A percentile compares a stretch with the other conserved stretches of the same genome.
Evolutionary conservation across 164 flowering plant species (phyloP).

Genomic region (Vitis rotundifolia): DNA sequence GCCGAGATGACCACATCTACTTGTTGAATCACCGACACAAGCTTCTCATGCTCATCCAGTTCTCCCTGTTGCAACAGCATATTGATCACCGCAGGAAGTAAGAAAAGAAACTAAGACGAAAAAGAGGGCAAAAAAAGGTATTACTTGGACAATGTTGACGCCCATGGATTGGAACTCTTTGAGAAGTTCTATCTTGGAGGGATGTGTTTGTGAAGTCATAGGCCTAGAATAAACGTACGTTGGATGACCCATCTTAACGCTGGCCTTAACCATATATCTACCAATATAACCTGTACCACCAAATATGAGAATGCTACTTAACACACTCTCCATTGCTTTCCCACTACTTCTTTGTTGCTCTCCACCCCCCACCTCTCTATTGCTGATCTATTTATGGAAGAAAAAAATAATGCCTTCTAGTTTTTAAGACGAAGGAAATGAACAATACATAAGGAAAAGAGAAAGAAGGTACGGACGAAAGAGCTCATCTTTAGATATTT

Average conservation of each 20-base stretch:
- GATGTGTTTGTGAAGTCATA: slow-evolving; percentile 1
- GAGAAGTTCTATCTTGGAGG: slow-evolving; percentile 16
- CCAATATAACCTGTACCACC: slow-evolving; percentile 53
- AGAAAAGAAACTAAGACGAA: not conserved
- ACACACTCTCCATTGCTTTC: no score
- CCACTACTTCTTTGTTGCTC: no score
- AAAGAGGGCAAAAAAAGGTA: not conserved
- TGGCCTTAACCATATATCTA: slow-evolving; percentile 36
- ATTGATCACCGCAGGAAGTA: not conserved
- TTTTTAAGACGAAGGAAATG: no score
- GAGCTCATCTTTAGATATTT: no score
- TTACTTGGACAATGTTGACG: slow-evolving; percentile 30
- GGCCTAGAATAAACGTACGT: slow-evolving; percentile 40
- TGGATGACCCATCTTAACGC: slow-evolving; percentile 29
- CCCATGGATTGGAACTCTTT: slow-evolving; percentile 32
- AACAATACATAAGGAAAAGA: no score
- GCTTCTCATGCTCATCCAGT: slow-evolving; percentile 36
- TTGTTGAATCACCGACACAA: slow-evolving; percentile 22
- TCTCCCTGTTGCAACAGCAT: slow-evolving; percentile 26
- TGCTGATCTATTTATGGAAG: no score
- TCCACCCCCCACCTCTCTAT: no score
- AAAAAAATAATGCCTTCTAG: no score
- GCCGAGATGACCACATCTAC: slow-evolving; percentile 45
- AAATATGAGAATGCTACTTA: slow-evolving; percentile 24
- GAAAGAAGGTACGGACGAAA: no score